A percentile compares a stretch with the other conserved stretches of the same genome.
phyloP scores from a whole-genome alignment of 768 basidiomycete genomes.

The Pseudohyphozyma bogoriensis region DNA sequence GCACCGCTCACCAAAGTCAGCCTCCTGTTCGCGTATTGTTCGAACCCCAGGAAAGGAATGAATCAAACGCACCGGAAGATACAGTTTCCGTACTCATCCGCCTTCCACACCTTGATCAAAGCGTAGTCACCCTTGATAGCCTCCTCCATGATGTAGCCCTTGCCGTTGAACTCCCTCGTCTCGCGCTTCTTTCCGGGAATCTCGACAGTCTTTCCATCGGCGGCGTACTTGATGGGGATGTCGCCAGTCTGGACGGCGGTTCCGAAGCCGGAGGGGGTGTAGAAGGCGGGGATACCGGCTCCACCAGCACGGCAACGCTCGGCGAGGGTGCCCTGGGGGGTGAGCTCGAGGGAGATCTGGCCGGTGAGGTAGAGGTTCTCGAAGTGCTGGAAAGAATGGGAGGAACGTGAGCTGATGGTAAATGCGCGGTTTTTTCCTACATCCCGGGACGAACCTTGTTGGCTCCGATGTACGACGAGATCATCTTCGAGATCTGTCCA shows the following conservation, averaged over 20 bases:
- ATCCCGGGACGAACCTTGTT: constrained; percentile 24
- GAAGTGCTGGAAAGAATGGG: constrained; percentile 47
- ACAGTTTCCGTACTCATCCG: constrained; percentile 79
- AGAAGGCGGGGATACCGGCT: constrained; percentile 88
- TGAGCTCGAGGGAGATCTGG: constrained; percentile 66
- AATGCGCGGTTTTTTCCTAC: neutral
- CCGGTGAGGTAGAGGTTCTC: constrained; percentile 71
- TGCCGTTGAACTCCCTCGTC: constrained; percentile 62
- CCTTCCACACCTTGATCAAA: constrained; percentile 83
- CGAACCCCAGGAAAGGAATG: neutral
- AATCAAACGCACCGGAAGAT: constrained; percentile 59
- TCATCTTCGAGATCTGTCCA: constrained; percentile 70
- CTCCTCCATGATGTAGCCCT: constrained; percentile 68
- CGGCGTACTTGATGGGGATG: constrained; percentile 60
- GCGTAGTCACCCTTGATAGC: constrained; percentile 48
- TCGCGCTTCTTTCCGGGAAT: constrained; percentile 69
- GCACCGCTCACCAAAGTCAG: neutral
- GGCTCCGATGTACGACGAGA: constrained; percentile 79
- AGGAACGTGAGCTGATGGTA: constrained; percentile 38
- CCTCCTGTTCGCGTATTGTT: too few species aligned
- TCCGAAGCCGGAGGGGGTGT: constrained; percentile 66
- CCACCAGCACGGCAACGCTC: constrained; percentile 82
- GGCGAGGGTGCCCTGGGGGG: constrained; percentile 82
- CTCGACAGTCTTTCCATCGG: constrained; percentile 59
- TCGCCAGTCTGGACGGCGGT: constrained; percentile 29